These are phyloP conservation scores for Sanghuangporus weigelae DNA, from an alignment of 1,284 basidiomycete species.

Conservation along the genomic window DNA sequence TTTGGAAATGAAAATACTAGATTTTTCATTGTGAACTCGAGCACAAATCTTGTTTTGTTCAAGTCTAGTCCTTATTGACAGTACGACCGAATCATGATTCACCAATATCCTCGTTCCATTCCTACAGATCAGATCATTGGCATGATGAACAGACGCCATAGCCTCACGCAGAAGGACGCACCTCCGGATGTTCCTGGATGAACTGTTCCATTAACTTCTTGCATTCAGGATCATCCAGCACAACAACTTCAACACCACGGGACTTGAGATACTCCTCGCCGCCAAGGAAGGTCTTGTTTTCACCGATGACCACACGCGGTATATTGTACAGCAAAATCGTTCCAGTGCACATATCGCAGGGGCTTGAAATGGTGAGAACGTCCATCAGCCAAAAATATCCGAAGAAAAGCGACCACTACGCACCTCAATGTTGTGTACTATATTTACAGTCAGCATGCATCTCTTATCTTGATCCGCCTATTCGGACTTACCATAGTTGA, in stretches of 20 bases:
- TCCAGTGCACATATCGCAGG: conserved; percentile 60
- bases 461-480: neutral
- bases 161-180: conserved; percentile 23
- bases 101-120: conserved; percentile 57
- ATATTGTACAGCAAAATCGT: conserved; percentile 56
- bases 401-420: neutral
- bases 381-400: neutral
- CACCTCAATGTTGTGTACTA: conserved; percentile 50
- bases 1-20: too few species aligned
- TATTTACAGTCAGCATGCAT: neutral
- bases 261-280: conserved; percentile 44
- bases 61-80: too few species aligned
- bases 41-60: too few species aligned
- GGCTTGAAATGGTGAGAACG: conserved; percentile 29
- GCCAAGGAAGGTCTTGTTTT: conserved; percentile 46
- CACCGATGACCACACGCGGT: conserved; percentile 55
- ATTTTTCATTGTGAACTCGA: too few species aligned
- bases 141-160: neutral
- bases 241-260: conserved; percentile 48
- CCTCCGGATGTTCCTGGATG: conserved; percentile 46
- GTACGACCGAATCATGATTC: conserved; percentile 22
- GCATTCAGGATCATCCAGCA: conserved; percentile 26
- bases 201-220: conserved; percentile 28
- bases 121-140: conserved; percentile 27
- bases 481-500: conserved; percentile 40